These are phyloP conservation scores for Heliosperma pusillum DNA, from an alignment of 148 eudicot species.

Conservation along the genomic window DNA sequence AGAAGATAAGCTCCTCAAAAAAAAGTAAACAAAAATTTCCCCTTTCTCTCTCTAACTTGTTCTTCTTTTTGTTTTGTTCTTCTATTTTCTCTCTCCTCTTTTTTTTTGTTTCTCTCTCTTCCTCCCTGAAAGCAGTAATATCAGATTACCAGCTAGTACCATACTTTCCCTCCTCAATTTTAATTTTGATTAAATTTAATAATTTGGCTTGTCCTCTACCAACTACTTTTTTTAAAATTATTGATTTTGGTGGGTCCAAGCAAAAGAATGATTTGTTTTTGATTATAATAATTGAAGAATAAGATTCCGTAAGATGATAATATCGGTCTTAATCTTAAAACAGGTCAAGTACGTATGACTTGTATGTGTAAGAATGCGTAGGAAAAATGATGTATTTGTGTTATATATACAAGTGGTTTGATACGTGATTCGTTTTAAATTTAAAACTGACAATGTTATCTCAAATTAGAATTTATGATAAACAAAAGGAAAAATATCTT, in stretches of 20 bases:
- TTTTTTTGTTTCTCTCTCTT: constrained; percentile 24
- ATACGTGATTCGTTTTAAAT: too few species aligned
- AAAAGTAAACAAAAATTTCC: constrained; percentile 15
- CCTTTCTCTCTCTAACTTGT: constrained; percentile 29
- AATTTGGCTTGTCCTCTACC: neutral
- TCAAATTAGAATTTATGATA: too few species aligned
- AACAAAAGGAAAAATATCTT: too few species aligned
- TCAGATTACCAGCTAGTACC: neutral
- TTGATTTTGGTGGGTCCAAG: constrained; percentile 21
- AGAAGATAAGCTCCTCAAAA: constrained; percentile 40
- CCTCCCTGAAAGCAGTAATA: neutral
- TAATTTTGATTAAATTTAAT: neutral
- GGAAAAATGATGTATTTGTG: too few species aligned
- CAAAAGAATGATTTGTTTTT: neutral
- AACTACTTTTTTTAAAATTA: constrained; percentile 6
- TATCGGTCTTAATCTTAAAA: too few species aligned
- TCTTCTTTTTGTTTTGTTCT: constrained; percentile 23
- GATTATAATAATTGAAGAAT: too few species aligned
- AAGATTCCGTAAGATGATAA: too few species aligned
- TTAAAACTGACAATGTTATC: too few species aligned
- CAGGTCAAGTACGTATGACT: too few species aligned
- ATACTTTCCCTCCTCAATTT: neutral
- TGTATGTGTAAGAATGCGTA: too few species aligned
- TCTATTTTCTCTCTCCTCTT: constrained; percentile 27
- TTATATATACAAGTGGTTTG: too few species aligned